Evolutionary conservation across 371 early-diverging fungal species (phyloP).

Genomic region (Mortierella sp.): DNA sequence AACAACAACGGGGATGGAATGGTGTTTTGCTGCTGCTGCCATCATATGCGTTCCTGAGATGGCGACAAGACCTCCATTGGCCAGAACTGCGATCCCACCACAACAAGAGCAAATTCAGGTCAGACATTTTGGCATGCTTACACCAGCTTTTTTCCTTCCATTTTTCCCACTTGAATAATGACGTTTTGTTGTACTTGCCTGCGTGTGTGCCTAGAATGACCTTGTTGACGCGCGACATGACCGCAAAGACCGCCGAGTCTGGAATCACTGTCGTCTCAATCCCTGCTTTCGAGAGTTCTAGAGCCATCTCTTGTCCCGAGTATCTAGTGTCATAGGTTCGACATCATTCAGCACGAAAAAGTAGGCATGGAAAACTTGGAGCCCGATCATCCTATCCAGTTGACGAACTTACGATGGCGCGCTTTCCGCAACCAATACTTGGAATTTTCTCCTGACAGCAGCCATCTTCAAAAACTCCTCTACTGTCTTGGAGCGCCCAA

Average conservation of each 20-base stretch:
- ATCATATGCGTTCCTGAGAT: constrained; percentile 84
- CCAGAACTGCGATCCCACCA: constrained; percentile 70
- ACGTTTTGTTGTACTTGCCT: constrained; percentile 57
- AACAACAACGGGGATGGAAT: constrained; percentile 74
- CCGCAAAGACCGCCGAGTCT: constrained; percentile 94
- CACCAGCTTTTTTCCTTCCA: background rate
- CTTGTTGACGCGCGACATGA: constrained; percentile 98
- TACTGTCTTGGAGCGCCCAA: constrained; percentile 89
- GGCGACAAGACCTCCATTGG: constrained; percentile 93
- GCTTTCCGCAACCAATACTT: constrained; percentile 93
- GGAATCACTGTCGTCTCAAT: constrained; percentile 94
- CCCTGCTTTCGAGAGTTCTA: constrained; percentile 77
- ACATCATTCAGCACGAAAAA: background rate
- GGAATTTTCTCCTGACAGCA: constrained; percentile 87
- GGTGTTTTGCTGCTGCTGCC: constrained; percentile 92
- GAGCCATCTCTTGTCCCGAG: constrained; percentile 88
- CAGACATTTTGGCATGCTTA: background rate
- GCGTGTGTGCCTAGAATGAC: constrained; percentile 95
- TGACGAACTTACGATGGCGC: constrained; percentile 79
- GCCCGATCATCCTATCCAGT: background rate
- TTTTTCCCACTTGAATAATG: background rate
- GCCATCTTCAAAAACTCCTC: constrained; percentile 88
- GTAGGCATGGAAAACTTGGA: background rate
- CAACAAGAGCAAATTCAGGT: constrained; percentile 2
- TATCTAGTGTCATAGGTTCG: constrained; percentile 56